Percentiles rank a stretch among this genome's conserved stretches.
Evolutionary conservation across 208 protist species (phyloP).

Genomic region (Trypanosoma boissoni): DNA sequence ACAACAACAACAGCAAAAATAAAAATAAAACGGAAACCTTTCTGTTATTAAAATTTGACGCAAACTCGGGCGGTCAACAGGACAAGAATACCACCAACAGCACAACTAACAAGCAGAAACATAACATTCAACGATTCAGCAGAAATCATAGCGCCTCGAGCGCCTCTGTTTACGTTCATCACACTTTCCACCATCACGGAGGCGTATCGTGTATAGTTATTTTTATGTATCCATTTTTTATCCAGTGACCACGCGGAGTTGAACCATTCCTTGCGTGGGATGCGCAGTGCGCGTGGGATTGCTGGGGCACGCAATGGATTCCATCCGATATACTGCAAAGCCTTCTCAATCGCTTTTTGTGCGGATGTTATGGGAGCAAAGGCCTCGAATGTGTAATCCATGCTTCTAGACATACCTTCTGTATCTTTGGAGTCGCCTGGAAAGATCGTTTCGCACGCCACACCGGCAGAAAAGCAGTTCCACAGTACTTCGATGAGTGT

Average conservation of each 20-base stretch:
- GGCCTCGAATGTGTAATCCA: too few relatives aligned
- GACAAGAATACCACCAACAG: background rate
- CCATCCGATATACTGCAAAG: constrained; percentile 12
- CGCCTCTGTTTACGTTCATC: constrained; percentile 6
- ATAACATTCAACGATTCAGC: background rate
- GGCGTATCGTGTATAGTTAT: constrained; percentile 9
- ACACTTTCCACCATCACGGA: constrained; percentile 18
- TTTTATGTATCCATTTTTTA: constrained; percentile 6
- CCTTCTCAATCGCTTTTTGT: constrained; percentile 16
- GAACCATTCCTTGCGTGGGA: constrained; percentile 4
- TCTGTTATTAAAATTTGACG: background rate
- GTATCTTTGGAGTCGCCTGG: background rate
- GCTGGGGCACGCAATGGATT: constrained; percentile 10
- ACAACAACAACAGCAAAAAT: too few relatives aligned
- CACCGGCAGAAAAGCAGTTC: constrained; percentile 26
- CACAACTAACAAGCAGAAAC: constrained; percentile 8
- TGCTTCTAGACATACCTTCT: too few relatives aligned
- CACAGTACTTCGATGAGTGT: constrained; percentile 20
- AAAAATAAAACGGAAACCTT: background rate
- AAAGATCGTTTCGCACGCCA: constrained; percentile 13
- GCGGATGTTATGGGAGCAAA: background rate
- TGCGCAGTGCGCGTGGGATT: constrained; percentile 3
- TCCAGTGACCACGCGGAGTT: constrained; percentile 1
- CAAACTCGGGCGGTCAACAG: background rate
- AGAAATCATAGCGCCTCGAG: constrained; percentile 10